A percentile compares a stretch with the other conserved stretches of the same genome.
phyloP scores from a whole-genome alignment of 2,329 filamentous ascomycete species.

The Colletotrichum lentis region DNA sequence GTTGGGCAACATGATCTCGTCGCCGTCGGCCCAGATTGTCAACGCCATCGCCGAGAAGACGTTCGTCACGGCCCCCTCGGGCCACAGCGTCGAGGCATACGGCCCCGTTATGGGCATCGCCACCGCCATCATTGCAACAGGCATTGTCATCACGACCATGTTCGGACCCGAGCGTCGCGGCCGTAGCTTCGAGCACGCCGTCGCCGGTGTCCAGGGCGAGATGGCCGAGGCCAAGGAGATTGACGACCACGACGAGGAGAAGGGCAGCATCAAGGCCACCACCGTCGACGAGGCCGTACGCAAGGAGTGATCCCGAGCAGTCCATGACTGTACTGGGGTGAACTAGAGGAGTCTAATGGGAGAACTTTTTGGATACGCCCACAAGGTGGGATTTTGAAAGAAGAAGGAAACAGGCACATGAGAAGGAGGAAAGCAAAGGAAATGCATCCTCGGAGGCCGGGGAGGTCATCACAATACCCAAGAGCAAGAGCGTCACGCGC shows the following conservation, averaged over 20 bases:
- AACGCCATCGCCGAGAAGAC: constrained; percentile 74
- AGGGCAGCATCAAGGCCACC: constrained; percentile 38
- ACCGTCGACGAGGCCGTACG: constrained; percentile 24
- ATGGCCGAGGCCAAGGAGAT: constrained; percentile 42
- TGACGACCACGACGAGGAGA: constrained; percentile 46
- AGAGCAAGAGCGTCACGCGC: constrained; percentile 1
- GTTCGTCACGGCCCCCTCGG: constrained; percentile 60
- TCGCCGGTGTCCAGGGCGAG: constrained; percentile 48
- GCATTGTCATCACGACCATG: constrained; percentile 72
- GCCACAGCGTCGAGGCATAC: constrained; percentile 71
- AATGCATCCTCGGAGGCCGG: background rate
- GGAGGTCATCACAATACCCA: constrained; percentile 5
- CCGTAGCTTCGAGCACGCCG: constrained; percentile 70
- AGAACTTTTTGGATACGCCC: background rate
- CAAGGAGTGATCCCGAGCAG: constrained; percentile 15
- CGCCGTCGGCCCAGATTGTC: constrained; percentile 78
- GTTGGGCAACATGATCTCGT: constrained; percentile 77
- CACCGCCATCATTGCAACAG: constrained; percentile 77
- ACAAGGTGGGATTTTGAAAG: background rate
- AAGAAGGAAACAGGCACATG: background rate
- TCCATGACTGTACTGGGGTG: constrained; percentile 10
- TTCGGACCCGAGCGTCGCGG: constrained; percentile 80
- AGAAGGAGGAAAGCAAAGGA: background rate
- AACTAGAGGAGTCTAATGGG: background rate
- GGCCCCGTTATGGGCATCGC: constrained; percentile 79